Evolutionary conservation across 352 stramenopile species (phyloP), one percentile per base, ranked within the genome.

Genomic region (Peronospora tabacina): DNA sequence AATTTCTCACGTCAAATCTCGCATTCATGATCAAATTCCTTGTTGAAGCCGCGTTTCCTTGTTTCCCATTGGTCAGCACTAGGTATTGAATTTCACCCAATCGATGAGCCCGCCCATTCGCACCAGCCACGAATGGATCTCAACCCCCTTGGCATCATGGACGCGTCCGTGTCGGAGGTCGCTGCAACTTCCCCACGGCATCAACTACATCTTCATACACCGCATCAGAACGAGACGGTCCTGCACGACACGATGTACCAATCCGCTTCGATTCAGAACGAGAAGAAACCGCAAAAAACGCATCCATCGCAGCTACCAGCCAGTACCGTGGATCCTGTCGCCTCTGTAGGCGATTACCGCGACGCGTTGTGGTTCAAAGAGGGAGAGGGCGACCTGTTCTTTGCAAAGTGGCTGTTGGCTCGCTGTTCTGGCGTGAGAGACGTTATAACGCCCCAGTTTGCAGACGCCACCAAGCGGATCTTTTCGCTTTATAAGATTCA

Each of bases 351-450:
- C 33, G 47, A 72, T 42, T 85, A 64, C 44, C 50, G 42, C 13
- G 64, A 76, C 10, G 46, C 70, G 0, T 17, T 49, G 51, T 88
- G 74, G 74, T 88, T 75, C 38, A 47, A 44, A 29, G 66, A 51
- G 8, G 67, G 68, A 36, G 42, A 66, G 0, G 58, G 72, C 0
- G 66, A 86, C 13, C 30, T 88, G 37, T 38, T 42, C 32, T 77
- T 78, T 44, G 62, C 59, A 12, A 67, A 88, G 48, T 85, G 70
- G 74, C 55, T 88, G 11, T 65, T 88, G 24, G 66, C 61, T 3
- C 77, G 75, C 32, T 81, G 70, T 44, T 69, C 66, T 20, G 62
- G 68, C 13, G 53, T 72, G 9, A 66, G 55, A 4, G 72, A 88
- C 43, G 29, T 44, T 34, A 36, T 13, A 0, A 70, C 70, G 30